A percentile compares a stretch with the other conserved stretches of the same genome.
These are phyloP conservation scores for Bauhinia variegata DNA, from an alignment of 306 rosid genomes.

Conservation along the genomic window DNA sequence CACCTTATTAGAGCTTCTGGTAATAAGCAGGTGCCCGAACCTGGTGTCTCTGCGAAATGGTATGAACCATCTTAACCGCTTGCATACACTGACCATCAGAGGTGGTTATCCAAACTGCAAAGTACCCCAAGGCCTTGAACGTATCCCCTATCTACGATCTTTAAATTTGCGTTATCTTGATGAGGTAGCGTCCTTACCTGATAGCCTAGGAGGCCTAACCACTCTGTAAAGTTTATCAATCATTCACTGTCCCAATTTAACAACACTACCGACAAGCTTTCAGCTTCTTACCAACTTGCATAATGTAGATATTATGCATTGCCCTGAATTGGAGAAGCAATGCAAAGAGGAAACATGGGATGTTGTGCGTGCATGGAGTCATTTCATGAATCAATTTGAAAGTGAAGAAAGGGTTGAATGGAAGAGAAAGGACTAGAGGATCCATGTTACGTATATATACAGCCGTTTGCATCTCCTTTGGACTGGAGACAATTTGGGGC, in stretches of 20 bases:
- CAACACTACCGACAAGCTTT: background rate
- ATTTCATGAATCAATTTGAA: background rate
- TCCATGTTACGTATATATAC: too few relatives aligned
- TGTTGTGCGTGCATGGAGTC: background rate
- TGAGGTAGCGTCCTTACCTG: slow-evolving; percentile 3
- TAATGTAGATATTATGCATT: background rate
- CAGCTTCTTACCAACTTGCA: background rate
- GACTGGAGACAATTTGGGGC: too few relatives aligned
- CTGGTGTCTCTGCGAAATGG: slow-evolving; percentile 2
- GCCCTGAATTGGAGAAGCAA: background rate
- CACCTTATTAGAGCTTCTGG: background rate
- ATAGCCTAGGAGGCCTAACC: background rate
- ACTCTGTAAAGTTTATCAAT: background rate
- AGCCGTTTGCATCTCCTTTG: too few relatives aligned
- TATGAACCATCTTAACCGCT: background rate
- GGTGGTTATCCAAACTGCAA: background rate
- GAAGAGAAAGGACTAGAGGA: too few relatives aligned
- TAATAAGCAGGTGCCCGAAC: background rate
- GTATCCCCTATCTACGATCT: slow-evolving; percentile 11
- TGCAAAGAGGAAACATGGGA: background rate
- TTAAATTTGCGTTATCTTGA: background rate
- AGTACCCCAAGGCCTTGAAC: background rate
- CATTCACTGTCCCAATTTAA: slow-evolving; percentile 1
- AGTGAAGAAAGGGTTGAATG: too few relatives aligned
- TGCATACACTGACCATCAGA: background rate